phyloP scores from a whole-genome alignment of 2,329 filamentous ascomycete genomes.

The Escovopsis sp. region DNA sequence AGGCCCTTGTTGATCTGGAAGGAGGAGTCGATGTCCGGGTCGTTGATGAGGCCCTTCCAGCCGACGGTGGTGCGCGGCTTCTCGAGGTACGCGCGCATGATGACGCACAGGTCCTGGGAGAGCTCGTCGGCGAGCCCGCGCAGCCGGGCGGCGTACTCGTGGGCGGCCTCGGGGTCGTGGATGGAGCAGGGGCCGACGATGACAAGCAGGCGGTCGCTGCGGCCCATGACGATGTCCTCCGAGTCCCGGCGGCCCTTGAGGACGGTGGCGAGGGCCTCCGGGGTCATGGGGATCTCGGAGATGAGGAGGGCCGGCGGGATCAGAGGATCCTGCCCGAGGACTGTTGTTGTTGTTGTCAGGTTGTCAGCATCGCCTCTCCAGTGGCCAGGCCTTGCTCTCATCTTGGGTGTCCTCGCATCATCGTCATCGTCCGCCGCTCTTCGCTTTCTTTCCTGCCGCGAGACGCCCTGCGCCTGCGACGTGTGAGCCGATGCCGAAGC shows the following conservation, averaged over 20 bases:
- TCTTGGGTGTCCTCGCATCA: too few relatives aligned
- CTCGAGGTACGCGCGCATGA: constrained; percentile 98
- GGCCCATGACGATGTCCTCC: constrained; percentile 62
- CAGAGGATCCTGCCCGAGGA: constrained; percentile 85
- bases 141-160: constrained; percentile 76
- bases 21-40: constrained; percentile 91
- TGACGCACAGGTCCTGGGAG: constrained; percentile 68
- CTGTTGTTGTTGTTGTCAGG: constrained; percentile 30
- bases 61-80: constrained; percentile 96
- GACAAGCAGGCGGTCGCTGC: constrained; percentile 78
- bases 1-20: constrained; percentile 99
- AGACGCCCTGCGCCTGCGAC: too few relatives aligned
- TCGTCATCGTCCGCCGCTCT: too few relatives aligned
- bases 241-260: constrained; percentile 54
- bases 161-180: constrained; percentile 76
- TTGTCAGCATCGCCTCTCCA: not conserved
- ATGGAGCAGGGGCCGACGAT: constrained; percentile 94
- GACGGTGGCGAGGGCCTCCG: constrained; percentile 50
- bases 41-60: constrained; percentile 99
- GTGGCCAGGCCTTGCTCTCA: too few relatives aligned
- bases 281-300: constrained; percentile 64
- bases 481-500: too few relatives aligned
- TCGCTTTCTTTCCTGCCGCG: too few relatives aligned
- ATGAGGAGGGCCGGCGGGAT: constrained; percentile 79
- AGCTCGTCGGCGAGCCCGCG: constrained; percentile 67